Conservation (phyloP, 371 early-diverging fungal species). For the Coemansia sp. region DNA sequence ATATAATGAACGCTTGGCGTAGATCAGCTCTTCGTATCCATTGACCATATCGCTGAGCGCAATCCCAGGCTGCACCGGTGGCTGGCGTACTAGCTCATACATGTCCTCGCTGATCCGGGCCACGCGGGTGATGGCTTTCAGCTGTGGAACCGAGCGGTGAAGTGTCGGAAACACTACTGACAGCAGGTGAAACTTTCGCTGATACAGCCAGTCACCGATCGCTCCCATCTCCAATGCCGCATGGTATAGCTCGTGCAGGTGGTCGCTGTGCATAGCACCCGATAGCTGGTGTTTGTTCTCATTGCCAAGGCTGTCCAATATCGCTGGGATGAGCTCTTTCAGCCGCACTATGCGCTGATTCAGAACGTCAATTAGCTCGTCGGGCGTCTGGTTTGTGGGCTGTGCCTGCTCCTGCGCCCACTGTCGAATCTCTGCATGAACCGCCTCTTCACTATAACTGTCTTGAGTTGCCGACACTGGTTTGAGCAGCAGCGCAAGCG, state of each 20-base stretch:
- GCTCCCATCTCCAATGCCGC: conserved; percentile 23
- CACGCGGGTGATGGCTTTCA: conserved; percentile 18
- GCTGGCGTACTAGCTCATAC: conserved; percentile 21
- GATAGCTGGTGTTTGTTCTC: not conserved
- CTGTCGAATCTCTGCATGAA: conserved; percentile 24
- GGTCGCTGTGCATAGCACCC: conserved; percentile 12
- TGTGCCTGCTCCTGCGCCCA: conserved; percentile 20
- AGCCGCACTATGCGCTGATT: conserved; percentile 22
- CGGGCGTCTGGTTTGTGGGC: conserved; percentile 8
- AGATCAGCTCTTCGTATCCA: conserved; percentile 34
- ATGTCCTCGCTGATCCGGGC: conserved; percentile 35
- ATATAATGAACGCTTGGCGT: conserved; percentile 21
- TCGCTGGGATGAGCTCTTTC: conserved; percentile 15
- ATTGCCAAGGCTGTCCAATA: conserved; percentile 8
- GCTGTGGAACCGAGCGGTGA: conserved; percentile 17
- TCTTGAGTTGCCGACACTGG: not conserved
- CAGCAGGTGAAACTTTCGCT: conserved; percentile 21
- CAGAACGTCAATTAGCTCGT: conserved; percentile 3
- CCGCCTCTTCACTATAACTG: not conserved
- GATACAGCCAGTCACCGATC: conserved; percentile 44
- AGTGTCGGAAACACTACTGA: conserved; percentile 21
- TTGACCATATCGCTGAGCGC: conserved; percentile 24
- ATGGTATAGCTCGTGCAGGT: conserved; percentile 26
- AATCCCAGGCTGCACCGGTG: conserved; percentile 12
- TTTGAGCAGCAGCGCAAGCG: conserved; percentile 16